Base-by-base conservation (phyloP, 2,329 filamentous ascomycete genomes). In the Penicillium sp. region DNA sequence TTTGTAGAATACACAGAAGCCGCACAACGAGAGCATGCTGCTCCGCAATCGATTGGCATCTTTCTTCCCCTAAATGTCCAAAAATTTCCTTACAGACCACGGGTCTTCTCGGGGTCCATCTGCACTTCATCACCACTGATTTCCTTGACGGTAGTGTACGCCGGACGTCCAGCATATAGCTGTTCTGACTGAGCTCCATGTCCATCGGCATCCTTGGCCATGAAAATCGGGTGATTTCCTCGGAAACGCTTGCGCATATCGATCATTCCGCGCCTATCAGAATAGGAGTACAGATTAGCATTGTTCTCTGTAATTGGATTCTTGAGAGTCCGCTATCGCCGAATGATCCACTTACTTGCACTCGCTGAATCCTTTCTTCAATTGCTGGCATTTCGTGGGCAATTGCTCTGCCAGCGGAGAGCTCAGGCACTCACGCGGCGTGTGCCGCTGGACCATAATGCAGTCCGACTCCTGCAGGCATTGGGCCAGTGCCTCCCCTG, bases 171-270 rank as follows among this genome's bases (percentile, higher is more conserved):
- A 16, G 87, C 90, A 74, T 96, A 96, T 64, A 96, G 75, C 79
- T 95, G 88, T 71, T 87, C 85, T 4, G 84, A 83, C 43, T 68
- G 67, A 31, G 70, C 64, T 22, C 64, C 57, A 47, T 73, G 71
- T 11, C 79, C 78, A 26, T 79, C 79, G 65, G 90, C 87, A 55
- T 84, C 75, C 64, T 87, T 82, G 67, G 87, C 81, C 64, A 89
- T 85, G 24, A 86, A 82, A 63, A 96, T 87, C 53, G 95, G 92
- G 74, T 91, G 86, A 79, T 98, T 98, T 57, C 95, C 95, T 55
- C 95, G 86, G 78, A 99, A 98, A 33, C 95, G 89, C 80, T 98
- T 98, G 74, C 95, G 90, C 95, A 99, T 99, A 75, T 99, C 95
- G 67, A 98, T 90, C 86, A 96, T 87, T 64, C 95, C 95, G 64